These are phyloP conservation scores for Immersiporthe knoxdaviesiana DNA, from an alignment of 2,329 filamentous ascomycete species.

Conservation along the genomic window DNA sequence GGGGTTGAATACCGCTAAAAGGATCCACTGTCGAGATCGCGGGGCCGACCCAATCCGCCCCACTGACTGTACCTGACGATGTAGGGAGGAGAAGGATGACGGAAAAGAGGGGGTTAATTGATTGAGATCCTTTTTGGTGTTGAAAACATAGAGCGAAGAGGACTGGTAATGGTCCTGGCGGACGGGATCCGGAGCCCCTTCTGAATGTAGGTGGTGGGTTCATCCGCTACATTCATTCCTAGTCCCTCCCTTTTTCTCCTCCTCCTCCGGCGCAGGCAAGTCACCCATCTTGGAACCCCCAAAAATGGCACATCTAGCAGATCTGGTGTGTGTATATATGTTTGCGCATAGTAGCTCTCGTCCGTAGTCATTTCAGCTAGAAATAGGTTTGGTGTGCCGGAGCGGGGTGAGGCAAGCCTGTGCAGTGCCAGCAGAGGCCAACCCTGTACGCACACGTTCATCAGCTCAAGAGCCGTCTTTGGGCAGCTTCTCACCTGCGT, in stretches of 20 bases:
- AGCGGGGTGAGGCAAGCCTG: background rate
- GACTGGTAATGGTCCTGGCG: background rate
- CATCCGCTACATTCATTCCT: background rate
- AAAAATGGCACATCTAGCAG: background rate
- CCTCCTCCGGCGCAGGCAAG: background rate
- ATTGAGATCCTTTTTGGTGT: no score
- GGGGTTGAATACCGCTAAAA: conserved; percentile 21
- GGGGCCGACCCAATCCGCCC: conserved; percentile 23
- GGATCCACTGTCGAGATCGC: conserved; percentile 6
- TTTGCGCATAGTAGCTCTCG: background rate
- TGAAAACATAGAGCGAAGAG: background rate
- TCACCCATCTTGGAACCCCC: background rate
- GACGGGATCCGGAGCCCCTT: background rate
- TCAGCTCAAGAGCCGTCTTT: background rate
- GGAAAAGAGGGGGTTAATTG: background rate
- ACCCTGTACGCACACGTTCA: background rate
- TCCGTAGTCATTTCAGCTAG: background rate
- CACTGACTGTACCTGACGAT: conserved; percentile 11
- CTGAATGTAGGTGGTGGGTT: background rate
- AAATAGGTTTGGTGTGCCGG: background rate
- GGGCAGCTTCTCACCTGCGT: background rate
- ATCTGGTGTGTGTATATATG: background rate
- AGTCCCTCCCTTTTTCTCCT: background rate
- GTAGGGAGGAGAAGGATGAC: background rate
- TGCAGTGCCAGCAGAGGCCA: background rate